Conservation (phyloP, 2,329 filamentous ascomycete genomes). For the Botrytis sinoallii region DNA sequence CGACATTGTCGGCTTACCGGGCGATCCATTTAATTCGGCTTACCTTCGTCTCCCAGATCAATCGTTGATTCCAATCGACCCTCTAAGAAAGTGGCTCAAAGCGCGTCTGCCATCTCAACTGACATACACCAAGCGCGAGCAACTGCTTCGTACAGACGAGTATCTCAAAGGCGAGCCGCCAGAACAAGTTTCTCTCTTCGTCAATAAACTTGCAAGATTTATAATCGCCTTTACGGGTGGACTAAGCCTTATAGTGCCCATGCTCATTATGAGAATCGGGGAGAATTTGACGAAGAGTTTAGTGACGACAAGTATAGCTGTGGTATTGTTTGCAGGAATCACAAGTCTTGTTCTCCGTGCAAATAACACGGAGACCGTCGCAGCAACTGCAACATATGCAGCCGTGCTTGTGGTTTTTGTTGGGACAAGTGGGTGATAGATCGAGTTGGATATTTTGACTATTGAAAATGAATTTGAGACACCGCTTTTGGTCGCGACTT, state of each 20-base stretch:
- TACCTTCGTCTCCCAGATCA: background rate
- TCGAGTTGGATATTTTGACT: background rate
- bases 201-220: background rate
- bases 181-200: background rate
- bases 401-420: background rate
- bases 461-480: background rate
- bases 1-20: background rate
- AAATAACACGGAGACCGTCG: background rate
- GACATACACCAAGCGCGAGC: background rate
- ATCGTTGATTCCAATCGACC: background rate
- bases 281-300: conserved; percentile 2
- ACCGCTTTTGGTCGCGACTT: background rate
- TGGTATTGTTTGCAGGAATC: background rate
- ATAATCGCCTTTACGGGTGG: background rate
- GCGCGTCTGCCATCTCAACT: background rate
- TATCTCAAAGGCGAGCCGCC: background rate
- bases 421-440: background rate
- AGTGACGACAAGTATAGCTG: background rate
- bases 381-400: background rate
- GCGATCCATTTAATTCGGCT: background rate
- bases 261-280: background rate
- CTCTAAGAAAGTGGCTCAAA: background rate
- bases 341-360: background rate
- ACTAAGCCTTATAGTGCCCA: background rate
- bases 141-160: background rate